Base-by-base conservation (phyloP, 2,329 filamentous ascomycete genomes). In the Paracoccidioides lutzii region DNA sequence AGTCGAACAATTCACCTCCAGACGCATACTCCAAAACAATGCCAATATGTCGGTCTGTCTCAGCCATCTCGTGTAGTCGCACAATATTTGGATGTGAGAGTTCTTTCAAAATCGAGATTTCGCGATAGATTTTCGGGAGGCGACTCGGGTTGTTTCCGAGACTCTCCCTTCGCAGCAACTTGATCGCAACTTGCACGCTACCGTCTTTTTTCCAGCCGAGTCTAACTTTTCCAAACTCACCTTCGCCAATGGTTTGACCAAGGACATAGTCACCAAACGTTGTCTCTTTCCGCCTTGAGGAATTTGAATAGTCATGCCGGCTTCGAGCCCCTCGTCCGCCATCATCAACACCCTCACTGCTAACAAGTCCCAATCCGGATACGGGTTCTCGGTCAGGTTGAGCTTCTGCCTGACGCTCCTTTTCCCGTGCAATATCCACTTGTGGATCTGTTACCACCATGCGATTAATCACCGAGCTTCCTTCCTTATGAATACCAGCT, bases 1-100 rank as follows among this genome's bases (percentile, higher is more conserved):
- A 95, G 72, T 98, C 93, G 71, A 98, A 98, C 2, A 98, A 81
- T 71, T 98, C 93, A 58, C 93, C 93, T 22, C 93, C 93, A 0
- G 93, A 98, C 4, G 93, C 93, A 69, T 98, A 98, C 73, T 98
- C 93, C 64, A 98, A 81, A 63, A 98, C 95, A 66, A 98, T 97
- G 61, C 93, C 93, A 71, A 97, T 98, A 65, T 97, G 90, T 61
- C 89, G 83, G 66, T 97, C 90, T 0, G 93, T 97, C 72, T 97
- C 91, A 35, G 96, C 90, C 88, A 98, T 97, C 73, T 98, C 94
- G 72, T 97, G 91, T 53, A 98, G 77, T 59, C 88, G 85, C 54
- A 98, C 93, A 68, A 98, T 98, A 69, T 98, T 98, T 22, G 91
- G 90, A 71, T 98, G 93, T 43, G 90, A 87, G 46, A 94, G 83